A percentile compares a stretch with the other conserved stretches of the same genome.
Conservation (phyloP, 2,329 filamentous ascomycete genomes). For the Tricladium varicosporioides region DNA sequence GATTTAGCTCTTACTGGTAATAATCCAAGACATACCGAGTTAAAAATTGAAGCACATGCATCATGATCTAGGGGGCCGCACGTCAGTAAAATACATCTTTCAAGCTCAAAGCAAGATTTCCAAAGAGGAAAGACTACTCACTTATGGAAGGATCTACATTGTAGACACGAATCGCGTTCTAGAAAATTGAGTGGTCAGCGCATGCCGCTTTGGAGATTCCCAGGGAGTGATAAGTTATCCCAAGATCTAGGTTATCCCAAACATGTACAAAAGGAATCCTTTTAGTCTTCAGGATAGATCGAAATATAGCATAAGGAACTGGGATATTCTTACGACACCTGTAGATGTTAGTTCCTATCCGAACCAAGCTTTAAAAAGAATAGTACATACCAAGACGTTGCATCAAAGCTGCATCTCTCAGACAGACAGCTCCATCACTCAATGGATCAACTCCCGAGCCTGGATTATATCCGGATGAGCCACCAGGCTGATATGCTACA, state of each 20-base stretch:
- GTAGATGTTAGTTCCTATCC: background rate
- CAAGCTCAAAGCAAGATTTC: too few relatives aligned
- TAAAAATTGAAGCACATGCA: slow-evolving; percentile 66
- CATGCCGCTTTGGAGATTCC: too few relatives aligned
- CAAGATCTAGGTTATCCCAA: too few relatives aligned
- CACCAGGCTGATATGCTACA: slow-evolving; percentile 68
- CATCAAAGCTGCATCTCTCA: slow-evolving; percentile 64
- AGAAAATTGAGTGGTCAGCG: too few relatives aligned
- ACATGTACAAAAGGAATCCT: too few relatives aligned
- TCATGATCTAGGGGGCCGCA: slow-evolving; percentile 55
- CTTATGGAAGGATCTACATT: slow-evolving; percentile 44
- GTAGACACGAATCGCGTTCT: slow-evolving; percentile 55
- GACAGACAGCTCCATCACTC: slow-evolving; percentile 55
- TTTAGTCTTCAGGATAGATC: too few relatives aligned
- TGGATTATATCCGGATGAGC: slow-evolving; percentile 60
- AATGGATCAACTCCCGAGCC: slow-evolving; percentile 54
- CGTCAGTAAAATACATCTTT: too few relatives aligned
- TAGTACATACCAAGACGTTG: slow-evolving; percentile 48
- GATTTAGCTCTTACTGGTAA: too few relatives aligned
- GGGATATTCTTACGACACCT: background rate
- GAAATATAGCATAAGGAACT: background rate
- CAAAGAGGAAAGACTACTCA: slow-evolving; percentile 63
- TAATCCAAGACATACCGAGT: slow-evolving; percentile 42
- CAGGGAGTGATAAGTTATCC: too few relatives aligned
- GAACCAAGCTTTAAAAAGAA: slow-evolving; percentile 2